phyloP scores from a whole-genome alignment of 2,329 filamentous ascomycete genomes.

The Colletotrichum tofieldiae region DNA sequence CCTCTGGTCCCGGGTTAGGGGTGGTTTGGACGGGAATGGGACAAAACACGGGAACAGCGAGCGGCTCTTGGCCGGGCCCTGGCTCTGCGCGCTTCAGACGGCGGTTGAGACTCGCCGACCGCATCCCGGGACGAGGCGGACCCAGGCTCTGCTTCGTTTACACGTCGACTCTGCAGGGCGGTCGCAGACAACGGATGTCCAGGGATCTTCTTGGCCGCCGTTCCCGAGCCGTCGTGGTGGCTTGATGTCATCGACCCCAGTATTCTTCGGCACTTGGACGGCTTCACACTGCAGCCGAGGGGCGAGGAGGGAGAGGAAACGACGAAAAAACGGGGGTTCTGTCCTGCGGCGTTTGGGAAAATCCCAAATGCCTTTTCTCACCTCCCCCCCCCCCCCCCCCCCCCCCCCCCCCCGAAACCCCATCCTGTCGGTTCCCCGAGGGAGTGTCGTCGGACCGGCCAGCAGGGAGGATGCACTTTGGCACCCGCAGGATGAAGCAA shows the following conservation, averaged over 20 bases:
- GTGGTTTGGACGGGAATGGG: neutral
- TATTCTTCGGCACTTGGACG: conserved; percentile 34
- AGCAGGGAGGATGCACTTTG: conserved; percentile 1
- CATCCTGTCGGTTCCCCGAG: neutral
- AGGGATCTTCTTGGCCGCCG: conserved; percentile 17
- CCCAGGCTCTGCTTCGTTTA: neutral
- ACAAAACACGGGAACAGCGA: conserved; percentile 2
- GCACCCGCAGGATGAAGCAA: conserved; percentile 2
- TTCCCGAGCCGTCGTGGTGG: conserved; percentile 25
- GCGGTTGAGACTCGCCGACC: conserved; percentile 17
- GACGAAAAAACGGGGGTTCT: neutral
- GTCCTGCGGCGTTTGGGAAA: conserved; percentile 15
- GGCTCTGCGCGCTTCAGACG: conserved; percentile 17
- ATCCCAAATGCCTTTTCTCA: neutral
- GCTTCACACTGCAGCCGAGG: conserved; percentile 29
- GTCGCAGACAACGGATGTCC: neutral
- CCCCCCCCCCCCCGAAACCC: no score
- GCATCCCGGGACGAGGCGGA: conserved; percentile 10
- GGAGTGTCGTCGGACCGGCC: neutral
- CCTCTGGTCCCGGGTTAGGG: conserved; percentile 5
- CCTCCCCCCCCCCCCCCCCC: no score
- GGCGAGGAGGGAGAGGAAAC: neutral
- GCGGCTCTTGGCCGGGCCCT: neutral
- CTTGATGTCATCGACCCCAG: conserved; percentile 43
- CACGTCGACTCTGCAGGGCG: neutral